A percentile compares a stretch with the other conserved stretches of the same genome.
Evolutionary conservation across 805 yeast species (phyloP).

Genomic region (Sugiyamaella chiloensis): DNA sequence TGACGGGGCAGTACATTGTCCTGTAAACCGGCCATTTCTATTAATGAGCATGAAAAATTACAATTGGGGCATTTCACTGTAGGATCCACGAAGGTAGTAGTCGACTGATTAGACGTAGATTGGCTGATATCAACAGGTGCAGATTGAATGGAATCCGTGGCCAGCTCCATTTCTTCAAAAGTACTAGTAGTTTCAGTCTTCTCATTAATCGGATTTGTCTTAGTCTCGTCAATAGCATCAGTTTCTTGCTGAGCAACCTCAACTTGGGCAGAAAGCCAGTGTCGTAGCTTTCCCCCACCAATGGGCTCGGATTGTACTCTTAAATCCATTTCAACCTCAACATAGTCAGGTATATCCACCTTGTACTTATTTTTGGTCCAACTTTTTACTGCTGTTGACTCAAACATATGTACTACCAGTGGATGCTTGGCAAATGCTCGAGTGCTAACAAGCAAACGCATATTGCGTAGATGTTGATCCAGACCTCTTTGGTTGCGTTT

Average conservation of each 20-base stretch:
- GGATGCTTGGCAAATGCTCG: slow-evolving; percentile 26
- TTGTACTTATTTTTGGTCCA: slow-evolving; percentile 30
- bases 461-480: slow-evolving; percentile 28
- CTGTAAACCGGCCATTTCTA: neutral
- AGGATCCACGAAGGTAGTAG: too few relatives aligned
- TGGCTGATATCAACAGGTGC: too few relatives aligned
- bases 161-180: too few relatives aligned
- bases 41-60: neutral
- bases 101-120: too few relatives aligned
- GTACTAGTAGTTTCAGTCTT: too few relatives aligned
- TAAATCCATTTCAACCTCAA: slow-evolving; percentile 13
- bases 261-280: too few relatives aligned
- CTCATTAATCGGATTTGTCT: too few relatives aligned
- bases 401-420: slow-evolving; percentile 29
- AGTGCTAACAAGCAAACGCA: slow-evolving; percentile 29
- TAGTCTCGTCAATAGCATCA: too few relatives aligned
- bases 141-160: too few relatives aligned
- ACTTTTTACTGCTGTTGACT: slow-evolving; percentile 19
- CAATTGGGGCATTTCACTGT: neutral
- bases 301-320: slow-evolving; percentile 8
- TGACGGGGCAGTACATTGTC: neutral
- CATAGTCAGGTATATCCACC: slow-evolving; percentile 17
- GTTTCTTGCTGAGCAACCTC: too few relatives aligned
- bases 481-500: slow-evolving; percentile 18
- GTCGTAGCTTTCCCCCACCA: slow-evolving; percentile 19